A percentile compares a stretch with the other conserved stretches of the same genome.
Conservation (phyloP, 805 yeast species). For the Metschnikowia noctiluminum region DNA sequence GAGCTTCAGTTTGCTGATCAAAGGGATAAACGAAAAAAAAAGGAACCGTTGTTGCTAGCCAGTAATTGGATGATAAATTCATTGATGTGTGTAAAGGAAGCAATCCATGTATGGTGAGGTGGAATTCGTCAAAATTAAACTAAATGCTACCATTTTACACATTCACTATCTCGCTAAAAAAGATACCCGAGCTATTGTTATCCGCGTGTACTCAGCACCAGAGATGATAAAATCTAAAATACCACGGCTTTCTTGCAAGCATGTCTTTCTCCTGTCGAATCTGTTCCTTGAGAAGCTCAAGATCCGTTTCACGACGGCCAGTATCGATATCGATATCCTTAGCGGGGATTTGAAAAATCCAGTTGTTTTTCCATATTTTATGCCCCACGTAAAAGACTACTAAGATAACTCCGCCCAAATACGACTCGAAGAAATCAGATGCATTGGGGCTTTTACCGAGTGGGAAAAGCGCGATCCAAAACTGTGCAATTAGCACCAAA, state of each 20-base stretch:
- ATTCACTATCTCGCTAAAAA: too few relatives aligned
- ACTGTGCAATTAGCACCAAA: constrained; percentile 40
- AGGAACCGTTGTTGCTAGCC: too few relatives aligned
- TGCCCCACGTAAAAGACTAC: constrained; percentile 42
- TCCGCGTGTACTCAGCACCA: constrained; percentile 30
- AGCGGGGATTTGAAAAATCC: constrained; percentile 42
- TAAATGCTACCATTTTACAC: too few relatives aligned
- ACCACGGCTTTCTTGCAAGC: constrained; percentile 32
- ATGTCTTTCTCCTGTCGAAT: constrained; percentile 20
- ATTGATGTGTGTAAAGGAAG: too few relatives aligned
- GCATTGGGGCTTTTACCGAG: constrained; percentile 34
- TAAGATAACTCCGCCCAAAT: constrained; percentile 46
- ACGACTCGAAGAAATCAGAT: constrained; percentile 41
- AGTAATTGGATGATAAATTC: too few relatives aligned
- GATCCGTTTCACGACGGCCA: constrained; percentile 60
- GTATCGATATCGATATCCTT: constrained; percentile 56
- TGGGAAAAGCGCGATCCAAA: constrained; percentile 43
- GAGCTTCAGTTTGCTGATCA: too few relatives aligned
- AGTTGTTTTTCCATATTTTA: constrained; percentile 45
- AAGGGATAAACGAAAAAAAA: too few relatives aligned
- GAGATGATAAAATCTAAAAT: constrained; percentile 29
- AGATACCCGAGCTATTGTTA: background rate
- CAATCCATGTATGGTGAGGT: too few relatives aligned
- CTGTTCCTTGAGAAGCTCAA: constrained; percentile 51
- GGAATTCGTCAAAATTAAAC: too few relatives aligned